Base-by-base conservation (phyloP, 2,329 filamentous ascomycete species). In the Lachnellula occidentalis region DNA sequence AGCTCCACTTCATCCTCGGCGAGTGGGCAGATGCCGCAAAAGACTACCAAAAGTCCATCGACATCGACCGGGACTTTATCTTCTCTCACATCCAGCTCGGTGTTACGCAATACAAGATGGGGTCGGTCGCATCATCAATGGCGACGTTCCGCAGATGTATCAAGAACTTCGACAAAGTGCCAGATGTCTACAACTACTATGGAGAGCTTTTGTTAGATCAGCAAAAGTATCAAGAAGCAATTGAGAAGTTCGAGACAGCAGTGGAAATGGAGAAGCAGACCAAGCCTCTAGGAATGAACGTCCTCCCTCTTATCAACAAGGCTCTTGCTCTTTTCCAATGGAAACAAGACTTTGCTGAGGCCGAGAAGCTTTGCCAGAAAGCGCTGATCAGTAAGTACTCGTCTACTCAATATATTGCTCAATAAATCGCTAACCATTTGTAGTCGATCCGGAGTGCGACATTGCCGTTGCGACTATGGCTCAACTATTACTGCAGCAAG, bases 61-160 rank as follows among this genome's bases (percentile, higher is more conserved):
- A 99, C 66, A 82, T 99, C 31, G 94, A 99, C 77, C 82, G 85
- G 64, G 86, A 90, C 64, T 99, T 99, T 74, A 99, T 99, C 76
- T 99, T 96, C 81, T 97, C 92, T 7, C 94, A 99, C 76, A 99
- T 99, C 68, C 94, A 99, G 74, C 88, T 99, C 43, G 94, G 94
- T 72, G 94, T 99, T 50, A 99, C 94, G 48, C 94, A 99, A 75
- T 99, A 99, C 80, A 99, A 99, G 85, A 95, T 97, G 88, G 94
- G 94, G 64, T 96, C 90, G 31, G 88, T 99, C 55, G 94, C 94
- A 7, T 96, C 92, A 8, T 96, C 92, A 46, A 97, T 97, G 91
- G 92, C 94, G 36, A 99, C 94, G 5, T 97, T 99, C 85, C 85
- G 92, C 65, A 83, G 92, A 60, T 96, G 91, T 73, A 92, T 96